Conservation (phyloP, 768 basidiomycete species). For the Stropharia rugosoannulata region DNA sequence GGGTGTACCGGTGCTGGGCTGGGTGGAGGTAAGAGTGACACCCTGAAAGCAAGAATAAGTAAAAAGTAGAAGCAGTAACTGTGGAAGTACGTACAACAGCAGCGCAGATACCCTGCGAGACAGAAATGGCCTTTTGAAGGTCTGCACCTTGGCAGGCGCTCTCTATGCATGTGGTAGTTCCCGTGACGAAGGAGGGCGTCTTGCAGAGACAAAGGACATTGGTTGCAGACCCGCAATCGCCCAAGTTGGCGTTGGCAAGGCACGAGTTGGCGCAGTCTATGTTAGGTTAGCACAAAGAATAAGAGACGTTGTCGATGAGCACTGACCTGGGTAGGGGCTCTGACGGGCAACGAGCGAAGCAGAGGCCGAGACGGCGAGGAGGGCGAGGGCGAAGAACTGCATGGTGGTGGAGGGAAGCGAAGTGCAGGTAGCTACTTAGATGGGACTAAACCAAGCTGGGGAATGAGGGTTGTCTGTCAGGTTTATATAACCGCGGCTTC, state of each 20-base stretch:
- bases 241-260: constrained; percentile 40
- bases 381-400: constrained; percentile 48
- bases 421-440: constrained; percentile 24
- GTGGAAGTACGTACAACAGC: constrained; percentile 43
- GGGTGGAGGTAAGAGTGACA: constrained; percentile 39
- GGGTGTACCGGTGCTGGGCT: constrained; percentile 15
- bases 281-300: not conserved
- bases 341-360: constrained; percentile 34
- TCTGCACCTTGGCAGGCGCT: constrained; percentile 46
- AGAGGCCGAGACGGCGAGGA: constrained; percentile 40
- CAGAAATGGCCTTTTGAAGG: constrained; percentile 38
- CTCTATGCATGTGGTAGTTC: constrained; percentile 48
- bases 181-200: constrained; percentile 39
- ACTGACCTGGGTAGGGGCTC: constrained; percentile 32
- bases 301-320: not conserved
- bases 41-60: constrained; percentile 35
- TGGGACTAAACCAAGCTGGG: constrained; percentile 14
- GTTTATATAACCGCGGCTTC: constrained; percentile 15
- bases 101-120: constrained; percentile 42
- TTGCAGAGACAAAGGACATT: constrained; percentile 64
- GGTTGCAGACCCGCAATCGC: constrained; percentile 37
- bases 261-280: constrained; percentile 56
- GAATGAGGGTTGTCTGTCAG: constrained; percentile 5
- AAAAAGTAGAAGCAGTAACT: not conserved
- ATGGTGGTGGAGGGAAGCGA: constrained; percentile 39